Evolutionary conservation across 192 early-diverging fungal species (phyloP).

Genomic region (Thamnidium elegans): DNA sequence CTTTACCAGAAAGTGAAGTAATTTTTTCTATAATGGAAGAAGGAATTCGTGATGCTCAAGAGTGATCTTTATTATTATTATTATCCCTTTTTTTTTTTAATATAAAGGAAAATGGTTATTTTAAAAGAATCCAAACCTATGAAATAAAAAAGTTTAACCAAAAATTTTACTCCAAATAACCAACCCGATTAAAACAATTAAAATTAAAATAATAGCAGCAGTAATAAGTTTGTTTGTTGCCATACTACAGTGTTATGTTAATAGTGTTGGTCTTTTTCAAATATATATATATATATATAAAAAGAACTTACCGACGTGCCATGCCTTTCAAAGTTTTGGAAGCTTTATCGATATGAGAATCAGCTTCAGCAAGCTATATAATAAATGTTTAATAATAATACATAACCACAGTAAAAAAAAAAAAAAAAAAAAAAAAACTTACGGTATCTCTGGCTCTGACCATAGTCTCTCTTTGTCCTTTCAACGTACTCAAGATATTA

Average conservation of each 20-base stretch:
- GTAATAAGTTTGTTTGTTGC: slow-evolving; percentile 87
- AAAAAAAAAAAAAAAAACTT: slow-evolving; percentile 37
- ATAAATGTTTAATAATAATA: background rate
- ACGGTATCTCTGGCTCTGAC: slow-evolving; percentile 79
- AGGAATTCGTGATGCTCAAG: slow-evolving; percentile 87
- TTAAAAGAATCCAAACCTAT: background rate
- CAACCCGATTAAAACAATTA: slow-evolving; percentile 78
- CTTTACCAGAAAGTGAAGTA: slow-evolving; percentile 87
- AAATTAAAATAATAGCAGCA: slow-evolving; percentile 76
- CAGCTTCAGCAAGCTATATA: slow-evolving; percentile 71
- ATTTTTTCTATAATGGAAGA: slow-evolving; percentile 87
- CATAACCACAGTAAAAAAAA: slow-evolving; percentile 22
- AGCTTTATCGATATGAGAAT: slow-evolving; percentile 66
- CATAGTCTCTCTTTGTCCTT: slow-evolving; percentile 90
- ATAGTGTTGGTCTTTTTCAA: background rate
- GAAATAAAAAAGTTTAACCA: slow-evolving; percentile 9
- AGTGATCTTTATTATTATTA: slow-evolving; percentile 36
- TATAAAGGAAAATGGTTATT: too few relatives aligned
- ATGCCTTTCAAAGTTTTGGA: slow-evolving; percentile 67
- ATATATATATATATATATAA: background rate
- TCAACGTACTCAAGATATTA: slow-evolving; percentile 75
- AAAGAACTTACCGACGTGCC: slow-evolving; percentile 62
- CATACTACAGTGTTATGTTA: slow-evolving; percentile 52
- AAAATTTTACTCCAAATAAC: slow-evolving; percentile 80
- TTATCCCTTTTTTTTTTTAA: too few relatives aligned